Evolutionary conservation across 2,329 filamentous ascomycete species (phyloP), one percentile per base, ranked within the genome.

Genomic region (Fusarium sp.): DNA sequence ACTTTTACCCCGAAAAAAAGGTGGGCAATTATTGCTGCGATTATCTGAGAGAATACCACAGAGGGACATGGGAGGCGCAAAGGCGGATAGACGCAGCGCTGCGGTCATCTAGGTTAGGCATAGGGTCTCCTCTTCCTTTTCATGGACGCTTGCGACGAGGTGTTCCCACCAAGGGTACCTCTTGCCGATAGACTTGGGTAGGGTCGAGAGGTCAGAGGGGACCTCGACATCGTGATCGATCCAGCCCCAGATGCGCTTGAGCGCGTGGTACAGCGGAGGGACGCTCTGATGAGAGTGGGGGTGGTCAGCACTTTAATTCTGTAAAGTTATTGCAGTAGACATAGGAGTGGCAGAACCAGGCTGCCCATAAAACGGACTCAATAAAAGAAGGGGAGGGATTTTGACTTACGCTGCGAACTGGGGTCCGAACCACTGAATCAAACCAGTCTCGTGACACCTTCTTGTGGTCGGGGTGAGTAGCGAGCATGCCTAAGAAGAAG

Each of bases 91-190:
- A 67, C 56, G 53, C 62, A 64, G 49, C n/a, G 33, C 62, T 64
- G 49, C 18, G 33, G 64, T 64, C 66, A 62, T 70, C 76, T 71
- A 82, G 31, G 80, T 81, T 53, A 81, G 72, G 68, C 80, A 82
- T 38, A 81, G 66, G 10, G 78, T 77, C 64, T 81, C 79, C 61
- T 72, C 51, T 67, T 79, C 79, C 53, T 71, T 68, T 7, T 74
- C 68, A 49, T 74, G 70, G 25, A 81, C 74, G 51, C 69, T 73
- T 33, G 65, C 65, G 16, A 82, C 78, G 61, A 82, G 74, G n/a
- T 65, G 61, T 71, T 82, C 81, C 80, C 80, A 82, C 81, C 80
- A 82, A 18, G 78, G 71, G 31, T 65, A 53, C 51, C 80, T 78
- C 33, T 75, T 63, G 42, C 70, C 63, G 53, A 81, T 73, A 18